phyloP scores from a whole-genome alignment of 441 rosid genomes.

The Bocquillonia castaneifolia region DNA sequence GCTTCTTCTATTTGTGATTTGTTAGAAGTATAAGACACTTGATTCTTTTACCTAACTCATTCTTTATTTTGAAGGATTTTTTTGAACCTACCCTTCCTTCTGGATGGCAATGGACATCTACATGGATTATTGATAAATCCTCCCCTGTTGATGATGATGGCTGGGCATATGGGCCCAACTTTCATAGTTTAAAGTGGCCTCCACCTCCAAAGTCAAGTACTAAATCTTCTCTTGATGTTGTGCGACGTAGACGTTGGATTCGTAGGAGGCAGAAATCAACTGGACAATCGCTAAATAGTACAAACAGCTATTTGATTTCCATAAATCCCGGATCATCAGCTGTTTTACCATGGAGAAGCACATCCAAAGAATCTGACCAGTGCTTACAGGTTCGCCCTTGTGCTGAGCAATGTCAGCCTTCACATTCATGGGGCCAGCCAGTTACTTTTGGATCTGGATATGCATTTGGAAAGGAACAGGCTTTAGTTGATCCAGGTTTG shows the following conservation, averaged over 20 bases:
- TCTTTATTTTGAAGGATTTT: slow-evolving; percentile 46
- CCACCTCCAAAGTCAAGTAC: slow-evolving; percentile 36
- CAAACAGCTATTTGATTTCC: slow-evolving; percentile 30
- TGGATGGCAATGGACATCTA: slow-evolving; percentile 65
- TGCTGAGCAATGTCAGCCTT: slow-evolving; percentile 43
- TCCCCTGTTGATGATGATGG: slow-evolving; percentile 55
- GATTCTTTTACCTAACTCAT: slow-evolving; percentile 2
- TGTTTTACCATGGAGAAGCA: slow-evolving; percentile 86
- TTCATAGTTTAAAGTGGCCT: slow-evolving; percentile 54
- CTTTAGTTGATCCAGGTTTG: slow-evolving; percentile 65
- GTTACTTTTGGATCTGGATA: slow-evolving; percentile 62
- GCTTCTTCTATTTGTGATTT: slow-evolving; percentile 7
- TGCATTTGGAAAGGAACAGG: slow-evolving; percentile 61
- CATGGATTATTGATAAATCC: slow-evolving; percentile 61
- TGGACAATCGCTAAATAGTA: slow-evolving; percentile 23
- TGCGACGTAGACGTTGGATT: slow-evolving; percentile 65
- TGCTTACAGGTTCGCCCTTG: slow-evolving; percentile 73
- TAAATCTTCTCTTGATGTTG: slow-evolving; percentile 41
- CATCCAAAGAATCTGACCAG: slow-evolving; percentile 58
- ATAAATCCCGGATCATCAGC: slow-evolving; percentile 67
- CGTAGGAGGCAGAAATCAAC: slow-evolving; percentile 42
- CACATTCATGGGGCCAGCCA: slow-evolving; percentile 73
- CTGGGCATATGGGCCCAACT: slow-evolving; percentile 63
- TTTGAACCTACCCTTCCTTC: slow-evolving; percentile 54
- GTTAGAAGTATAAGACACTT: neutral